Percentiles rank a stretch among this genome's conserved stretches.
Conservation (phyloP, 2,329 filamentous ascomycete genomes). For the Monosporascus sp. region DNA sequence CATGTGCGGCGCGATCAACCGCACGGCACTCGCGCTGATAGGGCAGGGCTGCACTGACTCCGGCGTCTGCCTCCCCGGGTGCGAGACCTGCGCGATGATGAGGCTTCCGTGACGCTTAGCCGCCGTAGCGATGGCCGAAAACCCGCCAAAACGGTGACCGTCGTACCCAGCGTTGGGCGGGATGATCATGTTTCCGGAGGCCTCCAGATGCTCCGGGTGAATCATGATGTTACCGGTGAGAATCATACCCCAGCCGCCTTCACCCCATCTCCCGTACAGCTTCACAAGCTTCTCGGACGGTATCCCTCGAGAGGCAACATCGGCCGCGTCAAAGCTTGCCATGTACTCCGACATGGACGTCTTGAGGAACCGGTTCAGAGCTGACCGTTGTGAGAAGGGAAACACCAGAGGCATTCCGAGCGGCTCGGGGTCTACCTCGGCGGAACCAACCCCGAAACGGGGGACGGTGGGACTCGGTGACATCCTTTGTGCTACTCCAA, state of each 20-base stretch:
- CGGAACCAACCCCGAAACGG: background rate
- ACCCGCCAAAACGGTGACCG: conserved; percentile 58
- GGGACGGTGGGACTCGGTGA: background rate
- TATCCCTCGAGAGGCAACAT: background rate
- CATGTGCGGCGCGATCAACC: conserved; percentile 19
- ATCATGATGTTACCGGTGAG: conserved; percentile 62
- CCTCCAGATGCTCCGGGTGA: conserved; percentile 54
- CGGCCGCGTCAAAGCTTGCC: background rate
- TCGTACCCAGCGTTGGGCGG: conserved; percentile 43
- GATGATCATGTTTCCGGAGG: conserved; percentile 54
- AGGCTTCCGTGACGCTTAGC: conserved; percentile 56
- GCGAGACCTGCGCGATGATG: conserved; percentile 56
- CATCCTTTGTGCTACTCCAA: no score
- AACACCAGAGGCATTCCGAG: conserved; percentile 1
- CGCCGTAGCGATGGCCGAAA: conserved; percentile 49
- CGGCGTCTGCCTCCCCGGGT: conserved; percentile 54
- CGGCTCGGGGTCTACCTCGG: background rate
- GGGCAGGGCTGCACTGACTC: conserved; percentile 29
- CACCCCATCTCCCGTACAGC: conserved; percentile 46
- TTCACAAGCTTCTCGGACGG: background rate
- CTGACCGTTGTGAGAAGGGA: background rate
- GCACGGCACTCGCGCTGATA: conserved; percentile 37
- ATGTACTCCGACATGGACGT: conserved; percentile 5
- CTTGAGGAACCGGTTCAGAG: conserved; percentile 4
- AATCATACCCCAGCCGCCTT: conserved; percentile 51